Percentiles rank a stretch among this genome's conserved stretches.
These are phyloP conservation scores for Didymella pomorum DNA, from an alignment of 2,329 filamentous ascomycete genomes.

Conservation along the genomic window DNA sequence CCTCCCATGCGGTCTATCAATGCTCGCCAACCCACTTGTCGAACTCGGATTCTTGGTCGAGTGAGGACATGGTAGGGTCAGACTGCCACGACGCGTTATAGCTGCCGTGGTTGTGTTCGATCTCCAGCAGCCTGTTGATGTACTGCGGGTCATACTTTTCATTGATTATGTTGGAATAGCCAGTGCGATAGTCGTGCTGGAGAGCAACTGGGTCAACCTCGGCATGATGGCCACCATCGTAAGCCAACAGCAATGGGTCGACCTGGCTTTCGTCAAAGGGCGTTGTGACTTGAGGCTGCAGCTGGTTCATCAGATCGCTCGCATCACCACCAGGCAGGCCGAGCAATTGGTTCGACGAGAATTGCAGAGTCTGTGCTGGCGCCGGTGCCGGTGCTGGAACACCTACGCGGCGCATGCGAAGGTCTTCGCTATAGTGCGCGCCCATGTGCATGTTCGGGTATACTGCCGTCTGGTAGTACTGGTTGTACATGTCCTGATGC, in stretches of 20 bases:
- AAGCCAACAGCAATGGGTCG: constrained; percentile 54
- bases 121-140: constrained; percentile 39
- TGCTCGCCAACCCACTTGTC: constrained; percentile 56
- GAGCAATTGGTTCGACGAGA: constrained; percentile 46
- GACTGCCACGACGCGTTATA: constrained; percentile 49
- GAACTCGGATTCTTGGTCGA: constrained; percentile 55
- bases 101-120: constrained; percentile 32
- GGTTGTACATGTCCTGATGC: constrained; percentile 53
- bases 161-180: constrained; percentile 45
- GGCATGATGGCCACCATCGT: constrained; percentile 35
- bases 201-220: constrained; percentile 32
- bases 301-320: constrained; percentile 48
- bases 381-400: constrained; percentile 24
- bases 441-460: constrained; percentile 50
- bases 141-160: constrained; percentile 40
- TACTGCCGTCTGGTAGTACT: constrained; percentile 62
- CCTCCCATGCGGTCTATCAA: constrained; percentile 16
- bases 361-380: constrained; percentile 34
- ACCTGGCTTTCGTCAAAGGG: constrained; percentile 49
- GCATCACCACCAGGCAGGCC: constrained; percentile 52
- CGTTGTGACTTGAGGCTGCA: constrained; percentile 39
- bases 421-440: constrained; percentile 41
- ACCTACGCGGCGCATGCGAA: constrained; percentile 55
- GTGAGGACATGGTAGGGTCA: constrained; percentile 45
- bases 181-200: constrained; percentile 39